These are phyloP conservation scores for Berberis thunbergii DNA, from an alignment of 164 flowering plant genomes.

Conservation along the genomic window DNA sequence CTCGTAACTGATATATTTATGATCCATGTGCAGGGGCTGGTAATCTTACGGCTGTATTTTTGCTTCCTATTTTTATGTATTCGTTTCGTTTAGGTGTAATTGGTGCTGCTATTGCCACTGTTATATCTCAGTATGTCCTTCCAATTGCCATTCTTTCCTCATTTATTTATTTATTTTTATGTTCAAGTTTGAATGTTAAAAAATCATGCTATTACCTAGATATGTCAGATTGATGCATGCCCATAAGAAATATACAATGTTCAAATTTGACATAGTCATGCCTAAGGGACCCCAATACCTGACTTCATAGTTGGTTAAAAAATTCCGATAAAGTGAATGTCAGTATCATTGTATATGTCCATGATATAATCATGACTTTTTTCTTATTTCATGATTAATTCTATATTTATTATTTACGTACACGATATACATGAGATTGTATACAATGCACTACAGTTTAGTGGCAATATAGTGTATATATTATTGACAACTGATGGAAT, in stretches of 20 bases:
- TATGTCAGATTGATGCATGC: not conserved
- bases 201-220: not conserved
- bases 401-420: no score
- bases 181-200: not conserved
- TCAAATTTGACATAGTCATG: no score
- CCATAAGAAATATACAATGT: not conserved
- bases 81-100: slow-evolving; percentile 52
- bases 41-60: slow-evolving; percentile 53
- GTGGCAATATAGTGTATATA: no score
- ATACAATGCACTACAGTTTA: no score
- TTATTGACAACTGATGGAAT: no score
- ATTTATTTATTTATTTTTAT: not conserved
- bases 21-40: slow-evolving; percentile 58
- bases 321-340: no score
- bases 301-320: no score
- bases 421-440: no score
- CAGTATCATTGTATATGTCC: no score
- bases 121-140: slow-evolving; percentile 75
- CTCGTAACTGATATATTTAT: not conserved
- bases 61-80: slow-evolving; percentile 71
- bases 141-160: slow-evolving; percentile 3
- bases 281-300: no score
- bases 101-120: slow-evolving; percentile 92
- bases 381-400: no score
- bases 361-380: no score